Evolutionary conservation across 1,284 basidiomycete species (phyloP), one percentile per base, ranked within the genome.

Genomic region (Ustilago loliicola): DNA sequence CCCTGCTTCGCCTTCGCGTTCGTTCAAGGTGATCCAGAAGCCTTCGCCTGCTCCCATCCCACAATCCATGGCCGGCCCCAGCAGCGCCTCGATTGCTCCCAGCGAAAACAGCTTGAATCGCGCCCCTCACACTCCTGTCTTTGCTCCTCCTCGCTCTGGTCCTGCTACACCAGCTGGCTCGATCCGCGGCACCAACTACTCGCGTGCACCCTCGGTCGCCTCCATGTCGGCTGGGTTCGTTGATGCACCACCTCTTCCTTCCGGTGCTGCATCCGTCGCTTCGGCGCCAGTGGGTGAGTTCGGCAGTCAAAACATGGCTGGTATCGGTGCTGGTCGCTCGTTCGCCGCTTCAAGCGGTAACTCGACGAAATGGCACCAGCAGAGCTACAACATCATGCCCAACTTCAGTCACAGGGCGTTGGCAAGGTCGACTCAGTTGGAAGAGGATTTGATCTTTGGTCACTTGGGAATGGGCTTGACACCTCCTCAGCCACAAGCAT

Each of bases 331-430:
- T 1, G 70, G 75, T 25, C 66, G 70, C 19, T 65, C 75, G 17
- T 77, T 64, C 21, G 67, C 60, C 21, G 61, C 67, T 9, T 73
- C 70, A 27, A 71, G 67, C 32, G 72, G 61, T 51, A 71, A 78
- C 72, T 78, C 76, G 63, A 78, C 76, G 50, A 78, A 78, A 58
- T 78, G 76, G 76, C 76, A 78, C 52, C 76, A 78, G 62, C 72
- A 74, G 66, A 55, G 52, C 32, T 78, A 78, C 64, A 74, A 78
- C 56, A 30, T 78, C 30, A 78, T 78, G 72, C 76, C 76, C 62
- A 78, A 74, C 59, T 78, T 74, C 32, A 68, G 52, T 47, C 54
- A 66, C 25, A 38, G 76, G 7, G 67, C 76, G 5, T 13, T 78
- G 55, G 65, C 76, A n/a, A 66, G 76, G 13, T 78, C 76, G 36